Evolutionary conservation across 140 eudicot species (phyloP).

Genomic region (Senecio squalidus): DNA sequence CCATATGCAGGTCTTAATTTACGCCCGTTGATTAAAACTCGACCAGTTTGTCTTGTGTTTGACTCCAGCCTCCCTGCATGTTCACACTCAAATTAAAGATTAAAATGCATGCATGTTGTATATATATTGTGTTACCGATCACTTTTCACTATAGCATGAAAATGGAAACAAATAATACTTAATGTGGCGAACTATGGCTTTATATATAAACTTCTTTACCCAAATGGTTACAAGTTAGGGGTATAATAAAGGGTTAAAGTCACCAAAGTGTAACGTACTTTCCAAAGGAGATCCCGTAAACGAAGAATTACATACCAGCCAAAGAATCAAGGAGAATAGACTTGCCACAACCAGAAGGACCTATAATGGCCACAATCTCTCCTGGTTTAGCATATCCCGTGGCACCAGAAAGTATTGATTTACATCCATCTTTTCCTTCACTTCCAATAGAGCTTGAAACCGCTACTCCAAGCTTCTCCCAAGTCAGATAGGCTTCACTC

Average conservation of each 20-base stretch:
- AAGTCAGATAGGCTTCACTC: slow-evolving; percentile 54
- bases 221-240: too few species aligned
- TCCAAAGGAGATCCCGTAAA: too few species aligned
- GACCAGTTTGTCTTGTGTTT: slow-evolving; percentile 39
- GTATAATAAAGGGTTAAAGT: too few species aligned
- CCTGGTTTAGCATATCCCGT: slow-evolving; percentile 67
- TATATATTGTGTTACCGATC: too few species aligned
- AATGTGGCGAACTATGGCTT: too few species aligned
- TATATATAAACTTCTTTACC: too few species aligned
- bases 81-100: neutral
- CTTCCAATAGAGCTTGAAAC: slow-evolving; percentile 26
- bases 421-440: slow-evolving; percentile 19
- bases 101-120: too few species aligned
- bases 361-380: slow-evolving; percentile 66
- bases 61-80: slow-evolving; percentile 32
- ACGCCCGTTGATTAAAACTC: slow-evolving; percentile 55
- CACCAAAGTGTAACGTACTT: too few species aligned
- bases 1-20: slow-evolving; percentile 52
- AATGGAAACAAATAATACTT: too few species aligned
- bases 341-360: slow-evolving; percentile 91
- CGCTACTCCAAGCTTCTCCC: slow-evolving; percentile 58
- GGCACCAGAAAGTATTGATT: slow-evolving; percentile 37
- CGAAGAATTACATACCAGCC: slow-evolving; percentile 42
- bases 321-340: slow-evolving; percentile 80
- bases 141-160: slow-evolving; percentile 12